Evolutionary conservation across 148 eudicot genomes (phyloP).

Genomic region (Fallopia convolvulus): DNA sequence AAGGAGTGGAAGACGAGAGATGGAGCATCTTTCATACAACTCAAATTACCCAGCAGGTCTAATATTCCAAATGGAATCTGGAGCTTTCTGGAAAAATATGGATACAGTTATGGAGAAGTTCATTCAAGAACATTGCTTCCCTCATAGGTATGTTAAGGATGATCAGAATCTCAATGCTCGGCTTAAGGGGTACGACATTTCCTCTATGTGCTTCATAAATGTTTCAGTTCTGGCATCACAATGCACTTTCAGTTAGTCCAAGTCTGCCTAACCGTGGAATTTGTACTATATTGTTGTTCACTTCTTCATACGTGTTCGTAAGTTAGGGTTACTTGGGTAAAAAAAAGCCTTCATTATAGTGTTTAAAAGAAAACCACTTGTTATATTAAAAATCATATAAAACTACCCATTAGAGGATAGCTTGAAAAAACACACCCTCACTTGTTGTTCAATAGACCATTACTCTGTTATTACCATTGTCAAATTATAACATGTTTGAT

Average conservation of each 20-base stretch:
- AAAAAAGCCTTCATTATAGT: no score
- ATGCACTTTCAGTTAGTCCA: not conserved
- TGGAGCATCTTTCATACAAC: slow-evolving; percentile 59
- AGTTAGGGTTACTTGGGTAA: no score
- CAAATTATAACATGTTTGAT: no score
- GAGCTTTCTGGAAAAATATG: slow-evolving; percentile 70
- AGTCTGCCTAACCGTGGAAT: not conserved
- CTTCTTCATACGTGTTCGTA: no score
- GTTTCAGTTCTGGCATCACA: not conserved
- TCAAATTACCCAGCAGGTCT: slow-evolving; percentile 49
- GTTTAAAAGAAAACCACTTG: no score
- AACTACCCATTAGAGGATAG: no score
- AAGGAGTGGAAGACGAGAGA: slow-evolving; percentile 50
- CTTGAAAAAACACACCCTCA: no score
- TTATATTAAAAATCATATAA: no score
- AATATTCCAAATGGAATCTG: slow-evolving; percentile 36
- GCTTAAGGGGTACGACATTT: not conserved
- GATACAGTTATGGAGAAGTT: slow-evolving; percentile 52
- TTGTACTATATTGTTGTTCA: no score
- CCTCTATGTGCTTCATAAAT: not conserved
- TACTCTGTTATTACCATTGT: no score
- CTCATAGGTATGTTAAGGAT: slow-evolving; percentile 49
- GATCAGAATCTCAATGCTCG: not conserved
- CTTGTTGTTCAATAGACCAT: no score
- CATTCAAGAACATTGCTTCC: slow-evolving; percentile 66